Conservation (phyloP, 371 early-diverging fungal species). For the Rhizopus delemar region DNA sequence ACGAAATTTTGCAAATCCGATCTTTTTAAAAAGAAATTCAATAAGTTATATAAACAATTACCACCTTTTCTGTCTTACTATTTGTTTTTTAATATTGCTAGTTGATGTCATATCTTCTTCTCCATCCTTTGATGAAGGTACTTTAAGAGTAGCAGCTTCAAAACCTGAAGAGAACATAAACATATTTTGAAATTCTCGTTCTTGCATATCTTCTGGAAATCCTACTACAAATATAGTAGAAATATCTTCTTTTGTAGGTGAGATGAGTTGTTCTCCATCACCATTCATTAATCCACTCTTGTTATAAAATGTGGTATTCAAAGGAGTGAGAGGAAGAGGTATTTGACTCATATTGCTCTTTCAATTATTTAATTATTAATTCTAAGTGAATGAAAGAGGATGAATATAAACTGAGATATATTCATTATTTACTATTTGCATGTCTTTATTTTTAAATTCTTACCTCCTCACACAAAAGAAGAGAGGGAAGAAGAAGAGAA, state of each 20-base stretch:
- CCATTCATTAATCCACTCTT: not conserved
- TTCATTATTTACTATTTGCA: no score
- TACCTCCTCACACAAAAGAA: no score
- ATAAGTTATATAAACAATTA: slow-evolving; percentile 2
- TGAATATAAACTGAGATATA: no score
- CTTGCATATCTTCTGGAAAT: slow-evolving; percentile 92
- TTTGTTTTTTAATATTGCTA: slow-evolving; percentile 66
- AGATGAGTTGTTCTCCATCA: slow-evolving; percentile 5
- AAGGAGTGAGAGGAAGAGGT: slow-evolving; percentile 20
- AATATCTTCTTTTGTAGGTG: slow-evolving; percentile 50
- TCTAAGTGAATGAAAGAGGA: no score
- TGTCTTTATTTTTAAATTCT: no score
- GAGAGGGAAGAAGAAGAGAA: no score
- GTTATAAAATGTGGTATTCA: slow-evolving; percentile 19
- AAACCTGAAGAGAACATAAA: slow-evolving; percentile 90
- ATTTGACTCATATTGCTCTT: slow-evolving; percentile 15
- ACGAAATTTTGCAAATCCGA: slow-evolving; percentile 92
- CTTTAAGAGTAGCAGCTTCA: slow-evolving; percentile 87
- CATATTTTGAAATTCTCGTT: slow-evolving; percentile 94
- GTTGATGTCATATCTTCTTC: slow-evolving; percentile 38
- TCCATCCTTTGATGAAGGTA: slow-evolving; percentile 57
- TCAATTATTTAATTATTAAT: no score
- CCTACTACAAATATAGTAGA: slow-evolving; percentile 94
- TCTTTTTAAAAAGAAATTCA: slow-evolving; percentile 27
- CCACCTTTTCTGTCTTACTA: slow-evolving; percentile 56